Evolutionary conservation across 768 basidiomycete species (phyloP).

Genomic region (Xerocomus brunneocitrinus): DNA sequence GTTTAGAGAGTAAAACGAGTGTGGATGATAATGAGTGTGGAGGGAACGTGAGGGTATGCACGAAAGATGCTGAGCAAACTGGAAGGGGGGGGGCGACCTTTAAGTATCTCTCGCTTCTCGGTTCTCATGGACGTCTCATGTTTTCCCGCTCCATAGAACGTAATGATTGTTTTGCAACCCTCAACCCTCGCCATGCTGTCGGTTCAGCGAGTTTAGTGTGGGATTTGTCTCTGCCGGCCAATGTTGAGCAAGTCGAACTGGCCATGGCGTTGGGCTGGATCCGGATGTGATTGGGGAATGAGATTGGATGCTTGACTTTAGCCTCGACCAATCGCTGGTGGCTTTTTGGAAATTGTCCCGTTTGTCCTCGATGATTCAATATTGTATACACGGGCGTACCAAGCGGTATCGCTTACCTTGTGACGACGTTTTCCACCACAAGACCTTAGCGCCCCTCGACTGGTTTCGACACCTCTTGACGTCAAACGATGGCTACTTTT

Average conservation of each 20-base stretch:
- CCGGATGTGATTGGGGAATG: background rate
- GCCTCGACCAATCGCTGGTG: no score
- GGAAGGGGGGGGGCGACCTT: background rate
- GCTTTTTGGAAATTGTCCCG: no score
- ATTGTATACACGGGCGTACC: no score
- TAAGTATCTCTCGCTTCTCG: background rate
- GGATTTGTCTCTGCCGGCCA: background rate
- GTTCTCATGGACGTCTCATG: background rate
- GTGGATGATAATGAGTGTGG: background rate
- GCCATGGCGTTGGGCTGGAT: background rate
- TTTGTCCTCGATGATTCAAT: no score
- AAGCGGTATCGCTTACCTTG: no score
- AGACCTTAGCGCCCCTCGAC: no score
- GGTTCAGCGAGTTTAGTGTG: background rate
- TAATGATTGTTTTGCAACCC: background rate
- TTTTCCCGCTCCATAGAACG: background rate
- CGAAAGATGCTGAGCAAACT: background rate
- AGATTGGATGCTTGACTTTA: no score
- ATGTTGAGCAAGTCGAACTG: background rate
- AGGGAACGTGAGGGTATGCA: constrained; percentile 3
- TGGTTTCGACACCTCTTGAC: no score
- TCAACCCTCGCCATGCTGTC: background rate
- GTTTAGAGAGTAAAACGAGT: background rate
- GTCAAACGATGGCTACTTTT: no score
- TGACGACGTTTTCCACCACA: no score